phyloP scores from a whole-genome alignment of 169 alveolate genomes.

The Eimeria sp. region DNA sequence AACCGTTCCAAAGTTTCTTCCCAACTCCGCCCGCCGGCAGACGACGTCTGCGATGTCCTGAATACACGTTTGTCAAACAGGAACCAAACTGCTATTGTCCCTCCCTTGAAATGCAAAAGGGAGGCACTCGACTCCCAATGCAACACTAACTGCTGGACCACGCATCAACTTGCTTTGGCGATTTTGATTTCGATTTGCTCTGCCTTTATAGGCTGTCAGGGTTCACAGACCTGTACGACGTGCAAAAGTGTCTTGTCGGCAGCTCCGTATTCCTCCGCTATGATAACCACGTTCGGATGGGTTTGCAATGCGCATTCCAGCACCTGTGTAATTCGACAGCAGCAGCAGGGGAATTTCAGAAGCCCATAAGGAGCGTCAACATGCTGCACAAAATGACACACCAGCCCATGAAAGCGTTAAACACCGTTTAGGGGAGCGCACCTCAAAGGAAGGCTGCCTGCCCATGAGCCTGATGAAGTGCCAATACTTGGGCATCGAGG shows the following conservation, averaged over 20 bases:
- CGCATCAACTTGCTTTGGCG: neutral
- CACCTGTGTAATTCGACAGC: conserved; percentile 45
- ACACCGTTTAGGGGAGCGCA: conserved; percentile 46
- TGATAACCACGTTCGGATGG: conserved; percentile 98
- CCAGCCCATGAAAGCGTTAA: neutral
- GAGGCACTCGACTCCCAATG: neutral
- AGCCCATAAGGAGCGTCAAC: neutral
- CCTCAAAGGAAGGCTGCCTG: conserved; percentile 92
- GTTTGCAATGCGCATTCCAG: conserved; percentile 98
- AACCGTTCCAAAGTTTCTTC: conserved; percentile 98
- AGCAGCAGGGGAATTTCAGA: neutral
- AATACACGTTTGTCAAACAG: neutral
- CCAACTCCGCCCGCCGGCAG: conserved; percentile 96
- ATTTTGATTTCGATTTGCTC: neutral
- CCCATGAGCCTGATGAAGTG: conserved; percentile 99
- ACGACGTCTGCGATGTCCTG: conserved; percentile 98
- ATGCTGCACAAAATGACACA: neutral
- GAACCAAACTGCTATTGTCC: neutral
- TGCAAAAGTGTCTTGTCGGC: conserved; percentile 97
- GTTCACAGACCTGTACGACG: conserved; percentile 89
- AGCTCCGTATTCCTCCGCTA: conserved; percentile 98
- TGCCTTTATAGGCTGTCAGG: neutral
- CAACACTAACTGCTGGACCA: neutral
- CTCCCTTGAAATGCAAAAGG: neutral
- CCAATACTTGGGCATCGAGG: conserved; percentile 99